Conservation (phyloP, 306 rosid species). For the barrel medic (Medicago truncatula) region MtrunA17r5.0-ANR NC_053047.1:1778501-1779000, state of each 20-base stretch:
- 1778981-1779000: constrained; percentile 53
- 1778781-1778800: constrained; percentile 74
- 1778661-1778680: constrained; percentile 93
- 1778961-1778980: constrained; percentile 69
- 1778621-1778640: constrained; percentile 81
- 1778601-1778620: constrained; percentile 57
- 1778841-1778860: constrained; percentile 94
- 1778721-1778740: constrained; percentile 50
- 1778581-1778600: constrained; percentile 63
- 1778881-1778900: constrained; percentile 55
- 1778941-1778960: constrained; percentile 73
- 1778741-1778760: constrained; percentile 36
- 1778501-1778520: constrained; percentile 34
- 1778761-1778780: constrained; percentile 52
- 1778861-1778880: constrained; percentile 83
- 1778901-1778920: constrained; percentile 64
- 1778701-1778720: constrained; percentile 71
- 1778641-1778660: constrained; percentile 97
- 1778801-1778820: constrained; percentile 83
- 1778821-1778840: constrained; percentile 98
- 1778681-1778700: constrained; percentile 77
- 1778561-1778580: constrained; percentile 65
- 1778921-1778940: constrained; percentile 89
- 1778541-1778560: constrained; percentile 64
- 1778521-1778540: constrained; percentile 50